A percentile compares a stretch with the other conserved stretches of the same genome.
Conservation (phyloP, 2,329 filamentous ascomycete genomes). For the Curvularia sp. region DNA sequence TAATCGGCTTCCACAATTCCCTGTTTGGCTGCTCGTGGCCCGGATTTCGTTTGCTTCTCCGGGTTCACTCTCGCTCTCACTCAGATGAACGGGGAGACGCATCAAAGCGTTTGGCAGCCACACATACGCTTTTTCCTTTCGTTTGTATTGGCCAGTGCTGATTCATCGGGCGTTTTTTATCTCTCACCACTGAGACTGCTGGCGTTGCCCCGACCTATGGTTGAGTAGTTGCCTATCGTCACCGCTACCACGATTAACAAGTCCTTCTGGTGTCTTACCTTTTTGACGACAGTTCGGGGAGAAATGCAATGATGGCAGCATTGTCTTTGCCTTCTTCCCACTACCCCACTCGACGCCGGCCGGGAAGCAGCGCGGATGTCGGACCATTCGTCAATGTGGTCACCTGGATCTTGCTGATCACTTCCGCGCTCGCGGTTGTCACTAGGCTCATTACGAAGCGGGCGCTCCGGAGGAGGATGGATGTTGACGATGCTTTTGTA, state of each 20-base stretch:
- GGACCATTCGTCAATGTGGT: slow-evolving; percentile 48
- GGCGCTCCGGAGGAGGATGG: slow-evolving; percentile 40
- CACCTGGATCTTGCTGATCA: slow-evolving; percentile 46
- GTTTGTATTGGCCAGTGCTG: slow-evolving; percentile 9
- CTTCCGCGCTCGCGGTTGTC: slow-evolving; percentile 42
- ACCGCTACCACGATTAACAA: background rate
- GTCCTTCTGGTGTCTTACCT: slow-evolving; percentile 17
- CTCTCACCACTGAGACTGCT: background rate
- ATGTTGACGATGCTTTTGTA: slow-evolving; percentile 47
- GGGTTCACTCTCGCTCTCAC: slow-evolving; percentile 20
- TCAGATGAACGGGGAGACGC: slow-evolving; percentile 8
- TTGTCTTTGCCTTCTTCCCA: slow-evolving; percentile 27
- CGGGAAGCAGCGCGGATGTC: slow-evolving; percentile 37
- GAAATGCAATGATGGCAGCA: slow-evolving; percentile 39
- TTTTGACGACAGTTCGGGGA: slow-evolving; percentile 4
- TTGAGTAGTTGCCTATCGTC: background rate
- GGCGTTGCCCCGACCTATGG: background rate
- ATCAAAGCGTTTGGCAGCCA: slow-evolving; percentile 5
- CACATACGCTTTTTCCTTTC: slow-evolving; percentile 12
- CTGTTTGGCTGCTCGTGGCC: slow-evolving; percentile 13
- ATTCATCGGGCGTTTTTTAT: background rate
- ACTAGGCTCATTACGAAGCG: slow-evolving; percentile 46
- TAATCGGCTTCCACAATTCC: slow-evolving; percentile 21
- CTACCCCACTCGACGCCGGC: slow-evolving; percentile 36
- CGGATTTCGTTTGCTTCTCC: slow-evolving; percentile 29